Conservation (phyloP, 257 asterid species). For the Datura wrightii region DNA sequence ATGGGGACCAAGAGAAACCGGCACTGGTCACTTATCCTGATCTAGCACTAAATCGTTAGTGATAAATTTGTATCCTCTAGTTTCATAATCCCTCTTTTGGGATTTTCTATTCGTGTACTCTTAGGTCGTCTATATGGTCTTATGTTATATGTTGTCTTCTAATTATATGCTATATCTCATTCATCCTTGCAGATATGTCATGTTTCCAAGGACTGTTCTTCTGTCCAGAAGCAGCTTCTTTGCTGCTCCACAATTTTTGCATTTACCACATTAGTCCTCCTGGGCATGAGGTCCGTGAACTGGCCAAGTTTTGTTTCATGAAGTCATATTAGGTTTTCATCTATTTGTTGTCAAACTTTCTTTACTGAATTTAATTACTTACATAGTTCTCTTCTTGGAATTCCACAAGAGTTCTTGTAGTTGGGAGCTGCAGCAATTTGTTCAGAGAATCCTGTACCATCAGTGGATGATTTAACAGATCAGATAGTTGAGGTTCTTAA, state of each 20-base stretch:
- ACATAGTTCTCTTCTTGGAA: constrained; percentile 56
- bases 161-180: constrained; percentile 29
- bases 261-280: constrained; percentile 57
- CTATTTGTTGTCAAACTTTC: constrained; percentile 3
- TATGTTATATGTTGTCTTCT: not conserved
- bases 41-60: constrained; percentile 93
- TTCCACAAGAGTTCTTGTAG: constrained; percentile 89
- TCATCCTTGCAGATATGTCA: constrained; percentile 67
- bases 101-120: constrained; percentile 22
- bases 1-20: constrained; percentile 91
- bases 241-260: constrained; percentile 55
- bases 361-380: constrained; percentile 45
- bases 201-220: constrained; percentile 74
- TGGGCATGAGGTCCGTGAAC: constrained; percentile 57
- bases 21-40: constrained; percentile 95
- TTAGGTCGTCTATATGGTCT: not conserved
- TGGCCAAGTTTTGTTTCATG: constrained; percentile 21
- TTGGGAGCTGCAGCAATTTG: constrained; percentile 90
- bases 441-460: constrained; percentile 59
- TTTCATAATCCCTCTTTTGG: constrained; percentile 21
- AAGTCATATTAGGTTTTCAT: not conserved
- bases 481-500: constrained; percentile 90
- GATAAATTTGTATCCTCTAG: constrained; percentile 29
- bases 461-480: constrained; percentile 80
- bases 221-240: constrained; percentile 57